A percentile compares a stretch with the other conserved stretches of the same genome.
Evolutionary conservation across 345 rosid species (phyloP).

Genomic region (Euphorbia pulcherrima): DNA sequence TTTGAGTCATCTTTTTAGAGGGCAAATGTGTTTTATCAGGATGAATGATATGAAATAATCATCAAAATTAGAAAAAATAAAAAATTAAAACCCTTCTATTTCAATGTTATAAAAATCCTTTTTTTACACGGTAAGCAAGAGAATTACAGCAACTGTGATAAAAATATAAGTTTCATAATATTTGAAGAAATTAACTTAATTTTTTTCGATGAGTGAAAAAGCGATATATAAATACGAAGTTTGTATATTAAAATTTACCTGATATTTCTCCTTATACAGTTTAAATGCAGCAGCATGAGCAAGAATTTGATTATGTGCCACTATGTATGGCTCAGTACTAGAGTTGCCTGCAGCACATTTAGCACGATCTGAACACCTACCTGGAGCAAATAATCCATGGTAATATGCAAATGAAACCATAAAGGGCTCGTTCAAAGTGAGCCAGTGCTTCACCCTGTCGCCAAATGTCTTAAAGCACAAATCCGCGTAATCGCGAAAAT

Average conservation of each 20-base stretch:
- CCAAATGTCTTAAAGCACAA: constrained; percentile 11
- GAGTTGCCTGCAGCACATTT: constrained; percentile 10
- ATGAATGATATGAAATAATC: neutral
- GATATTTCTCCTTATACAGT: constrained; percentile 6
- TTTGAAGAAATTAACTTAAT: too few relatives aligned
- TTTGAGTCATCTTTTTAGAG: neutral
- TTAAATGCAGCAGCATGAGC: constrained; percentile 3
- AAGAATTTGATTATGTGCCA: constrained; percentile 4
- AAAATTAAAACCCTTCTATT: neutral
- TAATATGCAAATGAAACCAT: neutral
- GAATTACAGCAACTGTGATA: too few relatives aligned
- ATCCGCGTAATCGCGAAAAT: constrained; percentile 9
- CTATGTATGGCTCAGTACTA: constrained; percentile 10
- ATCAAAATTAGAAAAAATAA: too few relatives aligned
- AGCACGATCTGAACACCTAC: neutral
- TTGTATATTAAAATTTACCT: neutral
- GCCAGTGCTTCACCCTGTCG: constrained; percentile 6
- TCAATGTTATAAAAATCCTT: too few relatives aligned
- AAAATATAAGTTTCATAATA: too few relatives aligned
- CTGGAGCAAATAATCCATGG: neutral
- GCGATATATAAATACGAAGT: neutral
- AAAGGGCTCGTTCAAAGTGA: constrained; percentile 3
- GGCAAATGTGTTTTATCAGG: neutral
- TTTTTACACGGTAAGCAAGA: too few relatives aligned
- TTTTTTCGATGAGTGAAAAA: too few relatives aligned